A percentile compares a stretch with the other conserved stretches of the same genome.
Conservation (phyloP, 352 stramenopile species). For the Elongisporangium prolatum region DNA sequence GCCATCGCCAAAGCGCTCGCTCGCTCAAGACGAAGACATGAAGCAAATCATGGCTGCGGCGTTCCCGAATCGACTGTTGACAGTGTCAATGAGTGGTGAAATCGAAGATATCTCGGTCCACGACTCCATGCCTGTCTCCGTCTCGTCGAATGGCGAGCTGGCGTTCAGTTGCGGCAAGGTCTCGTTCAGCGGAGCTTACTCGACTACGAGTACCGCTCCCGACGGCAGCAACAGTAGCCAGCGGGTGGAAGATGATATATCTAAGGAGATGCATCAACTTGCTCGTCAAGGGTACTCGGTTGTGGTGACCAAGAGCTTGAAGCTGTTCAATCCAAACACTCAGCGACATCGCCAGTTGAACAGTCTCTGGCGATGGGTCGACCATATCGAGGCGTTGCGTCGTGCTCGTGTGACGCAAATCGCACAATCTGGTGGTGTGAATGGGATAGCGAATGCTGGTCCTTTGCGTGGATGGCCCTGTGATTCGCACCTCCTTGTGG, state of each 20-base stretch:
- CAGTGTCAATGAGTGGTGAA: conserved; percentile 59
- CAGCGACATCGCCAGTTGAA: conserved; percentile 44
- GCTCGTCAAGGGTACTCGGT: conserved; percentile 77
- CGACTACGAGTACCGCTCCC: conserved; percentile 16
- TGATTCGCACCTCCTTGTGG: conserved; percentile 53
- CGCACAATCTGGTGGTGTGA: conserved; percentile 30
- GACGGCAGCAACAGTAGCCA: conserved; percentile 16
- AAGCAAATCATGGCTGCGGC: conserved; percentile 41
- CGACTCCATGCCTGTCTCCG: conserved; percentile 77
- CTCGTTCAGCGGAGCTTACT: conserved; percentile 48
- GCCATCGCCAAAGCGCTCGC: conserved; percentile 10
- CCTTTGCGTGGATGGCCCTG: conserved; percentile 69
- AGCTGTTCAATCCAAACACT: conserved; percentile 48
- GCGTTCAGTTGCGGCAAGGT: conserved; percentile 73
- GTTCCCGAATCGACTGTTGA: conserved; percentile 80
- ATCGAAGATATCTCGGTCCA: conserved; percentile 87
- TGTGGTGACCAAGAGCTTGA: conserved; percentile 68
- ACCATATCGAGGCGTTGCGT: conserved; percentile 73
- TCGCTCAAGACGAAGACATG: conserved; percentile 19
- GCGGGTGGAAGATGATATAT: conserved; percentile 58
- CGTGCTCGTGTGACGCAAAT: conserved; percentile 54
- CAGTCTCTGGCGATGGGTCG: conserved; percentile 79
- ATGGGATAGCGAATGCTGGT: conserved; percentile 22
- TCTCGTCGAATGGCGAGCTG: conserved; percentile 65
- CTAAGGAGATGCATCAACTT: conserved; percentile 66